Evolutionary conservation across 2,329 filamentous ascomycete genomes (phyloP), one percentile per base, ranked within the genome.

Genomic region (Plenodomus lindquistii): DNA sequence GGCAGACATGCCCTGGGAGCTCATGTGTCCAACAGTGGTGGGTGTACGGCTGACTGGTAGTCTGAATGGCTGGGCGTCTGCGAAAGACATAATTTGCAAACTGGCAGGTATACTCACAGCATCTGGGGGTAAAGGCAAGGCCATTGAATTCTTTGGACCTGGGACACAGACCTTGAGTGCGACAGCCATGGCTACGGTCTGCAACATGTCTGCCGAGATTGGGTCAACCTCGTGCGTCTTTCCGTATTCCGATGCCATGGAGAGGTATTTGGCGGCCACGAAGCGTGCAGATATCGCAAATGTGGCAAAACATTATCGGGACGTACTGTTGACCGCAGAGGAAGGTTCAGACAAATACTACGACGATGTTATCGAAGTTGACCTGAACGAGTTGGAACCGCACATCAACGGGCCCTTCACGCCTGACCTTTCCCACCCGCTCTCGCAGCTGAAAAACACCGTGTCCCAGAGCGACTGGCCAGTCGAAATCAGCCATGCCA

Each of bases 361-460:
- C 76, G 94, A 99, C 75, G 84, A 97, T 78, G 77, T 97, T 62
- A 91, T 97, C 68, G 93, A 97, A 79, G 89, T 99, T 78, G 93
- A 99, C 81, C 85, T 99, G 46, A 88, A 85, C 50, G 89, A 93
- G 77, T 87, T 99, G 40, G 94, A 99, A 81, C 94, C 94, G 61
- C 91, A 97, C 75, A 91, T 99, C 81, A 99, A 99, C 81, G 94
- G 94, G 60, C 94, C 94, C 59, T 97, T 97, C 85, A 99, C 94
- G 21, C 94, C 94, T 53, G 94, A 99, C 85, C 82, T 99, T 78
- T 92, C 91, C 46, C 97, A 93, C 7, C 94, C 94, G 42, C 95
- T 99, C 74, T 96, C 91, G 78, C 93, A 97, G 81, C 96, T 97
- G 81, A 91, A 89, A 77, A 87, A 95, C 70, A 90, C 91, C 62